Conservation (phyloP, 768 basidiomycete genomes). For the Clathrus columnatus region DNA sequence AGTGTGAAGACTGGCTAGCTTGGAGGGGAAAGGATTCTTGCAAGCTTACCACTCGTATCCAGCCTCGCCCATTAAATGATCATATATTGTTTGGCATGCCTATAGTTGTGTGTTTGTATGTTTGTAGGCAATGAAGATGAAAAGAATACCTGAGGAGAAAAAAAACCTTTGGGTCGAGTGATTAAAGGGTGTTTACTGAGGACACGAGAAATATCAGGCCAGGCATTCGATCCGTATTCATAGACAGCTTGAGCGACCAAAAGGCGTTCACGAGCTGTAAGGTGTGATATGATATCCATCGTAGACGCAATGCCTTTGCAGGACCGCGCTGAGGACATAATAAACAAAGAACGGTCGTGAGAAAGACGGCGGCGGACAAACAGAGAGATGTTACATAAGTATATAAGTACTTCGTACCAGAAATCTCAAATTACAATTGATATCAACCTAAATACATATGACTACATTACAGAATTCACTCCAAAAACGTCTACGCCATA, state of each 20-base stretch:
- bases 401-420: no score
- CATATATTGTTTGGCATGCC: slow-evolving; percentile 64
- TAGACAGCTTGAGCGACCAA: slow-evolving; percentile 82
- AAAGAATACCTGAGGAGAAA: slow-evolving; percentile 50
- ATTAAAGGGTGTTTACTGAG: slow-evolving; percentile 67
- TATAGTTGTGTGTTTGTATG: slow-evolving; percentile 22
- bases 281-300: slow-evolving; percentile 3
- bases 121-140: slow-evolving; percentile 13
- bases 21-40: slow-evolving; percentile 3
- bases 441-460: no score
- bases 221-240: slow-evolving; percentile 63
- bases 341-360: slow-evolving; percentile 7
- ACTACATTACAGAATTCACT: background rate
- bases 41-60: slow-evolving; percentile 50
- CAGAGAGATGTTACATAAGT: slow-evolving; percentile 7
- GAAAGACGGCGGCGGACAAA: slow-evolving; percentile 5
- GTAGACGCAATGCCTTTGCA: slow-evolving; percentile 1
- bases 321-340: slow-evolving; percentile 8
- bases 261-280: slow-evolving; percentile 50
- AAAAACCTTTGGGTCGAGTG: slow-evolving; percentile 52
- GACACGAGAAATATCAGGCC: slow-evolving; percentile 57
- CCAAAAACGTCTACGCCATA: background rate
- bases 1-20: slow-evolving; percentile 11
- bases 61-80: slow-evolving; percentile 59
- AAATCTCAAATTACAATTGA: no score